Evolutionary conservation across 2,329 filamentous ascomycete genomes (phyloP), one percentile per base, ranked within the genome.

Genomic region (Pseudocercospora fijiensis): DNA sequence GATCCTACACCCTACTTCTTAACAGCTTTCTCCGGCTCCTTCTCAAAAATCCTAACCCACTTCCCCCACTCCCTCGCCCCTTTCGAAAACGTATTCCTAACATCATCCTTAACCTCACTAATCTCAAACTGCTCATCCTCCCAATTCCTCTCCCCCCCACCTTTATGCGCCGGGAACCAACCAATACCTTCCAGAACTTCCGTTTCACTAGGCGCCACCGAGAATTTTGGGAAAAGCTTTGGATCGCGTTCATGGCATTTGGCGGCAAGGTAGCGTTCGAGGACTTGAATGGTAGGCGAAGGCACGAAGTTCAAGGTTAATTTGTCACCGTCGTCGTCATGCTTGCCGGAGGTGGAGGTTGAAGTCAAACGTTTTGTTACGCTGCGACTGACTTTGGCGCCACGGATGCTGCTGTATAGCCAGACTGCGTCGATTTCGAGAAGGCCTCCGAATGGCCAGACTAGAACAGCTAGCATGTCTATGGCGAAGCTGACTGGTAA

Each of bases 111-210:
- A 4, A 58, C 53, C 27, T 58, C 53, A 20, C 24, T 41, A 51
- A 62, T 58, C 45, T 62, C 78, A 76, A 78, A 80, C 61, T 75
- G 70, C 68, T 80, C 78, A 62, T 81, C 78, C 63, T 80, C 78
- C 78, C 72, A 80, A 49, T 58, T 58, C 26, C 51, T 58, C 20
- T 45, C 60, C 76, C 79, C 69, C 59, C 73, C 49, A 63, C 74
- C 67, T 57, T 62, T 69, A 16, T 70, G 66, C 24, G 72, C 68
- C 1, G 79, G 77, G 6, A 70, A 69, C 79, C 79, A 81, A 0
- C 78, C 79, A 57, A 81, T 79, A 0, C 78, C 78, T 41, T 78
- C 73, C 16, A 81, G 67, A 2, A 79, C 75, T 13, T 79, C 74
- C 2, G 68, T 75, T 64, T 80, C 78, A 2, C 74, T 77, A 0